A percentile compares a stretch with the other conserved stretches of the same genome.
phyloP scores from a whole-genome alignment of 352 stramenopile genomes.

The Achlya hypogyna region DNA sequence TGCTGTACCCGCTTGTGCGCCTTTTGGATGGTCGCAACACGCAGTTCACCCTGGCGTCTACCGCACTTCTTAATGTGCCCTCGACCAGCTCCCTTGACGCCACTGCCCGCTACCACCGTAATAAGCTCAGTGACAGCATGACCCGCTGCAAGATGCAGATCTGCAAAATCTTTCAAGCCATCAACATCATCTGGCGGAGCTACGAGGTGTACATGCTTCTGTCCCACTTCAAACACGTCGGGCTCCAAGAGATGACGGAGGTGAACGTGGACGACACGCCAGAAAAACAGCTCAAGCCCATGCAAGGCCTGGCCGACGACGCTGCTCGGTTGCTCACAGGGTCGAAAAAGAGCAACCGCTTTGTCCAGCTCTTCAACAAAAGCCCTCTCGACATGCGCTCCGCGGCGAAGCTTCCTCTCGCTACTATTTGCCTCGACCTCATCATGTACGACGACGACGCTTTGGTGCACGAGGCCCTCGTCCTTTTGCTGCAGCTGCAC shows the following conservation, averaged over 20 bases:
- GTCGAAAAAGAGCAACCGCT: background rate
- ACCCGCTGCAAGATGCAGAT: conserved; percentile 20
- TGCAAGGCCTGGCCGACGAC: background rate
- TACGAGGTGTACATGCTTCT: conserved; percentile 9
- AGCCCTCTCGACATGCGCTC: conserved; percentile 1
- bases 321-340: background rate
- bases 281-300: background rate
- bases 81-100: background rate
- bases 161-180: conserved; percentile 8
- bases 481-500: conserved; percentile 13
- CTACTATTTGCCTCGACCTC: conserved; percentile 18
- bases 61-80: background rate
- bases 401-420: background rate
- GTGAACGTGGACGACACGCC: background rate
- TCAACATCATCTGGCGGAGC: conserved; percentile 16
- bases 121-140: conserved; percentile 9
- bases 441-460: conserved; percentile 21
- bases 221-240: conserved; percentile 12
- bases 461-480: conserved; percentile 3
- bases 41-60: too few relatives aligned
- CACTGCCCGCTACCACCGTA: conserved; percentile 8
- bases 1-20: background rate
- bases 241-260: background rate
- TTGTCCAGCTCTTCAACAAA: conserved; percentile 7
- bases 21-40: conserved; percentile 19